Evolutionary conservation across 257 asterid genomes (phyloP).

Genomic region (Scutellaria galericulata): DNA sequence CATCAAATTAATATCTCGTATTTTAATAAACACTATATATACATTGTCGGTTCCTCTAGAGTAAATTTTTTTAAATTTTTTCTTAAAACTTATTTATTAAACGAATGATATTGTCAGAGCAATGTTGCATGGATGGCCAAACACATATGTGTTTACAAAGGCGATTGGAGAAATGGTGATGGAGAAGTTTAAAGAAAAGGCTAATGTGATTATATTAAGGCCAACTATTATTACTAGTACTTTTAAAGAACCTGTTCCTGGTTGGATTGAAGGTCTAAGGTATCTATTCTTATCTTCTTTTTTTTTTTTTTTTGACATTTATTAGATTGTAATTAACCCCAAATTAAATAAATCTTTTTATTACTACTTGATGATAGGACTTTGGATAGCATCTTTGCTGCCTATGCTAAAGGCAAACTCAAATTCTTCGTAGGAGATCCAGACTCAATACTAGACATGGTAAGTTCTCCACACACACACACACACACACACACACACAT

Average conservation of each 20-base stretch:
- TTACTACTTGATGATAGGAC: conserved; percentile 45
- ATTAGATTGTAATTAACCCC: neutral
- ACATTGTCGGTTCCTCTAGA: no score
- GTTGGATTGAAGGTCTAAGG: conserved; percentile 79
- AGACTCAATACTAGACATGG: conserved; percentile 51
- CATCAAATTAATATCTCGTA: no score
- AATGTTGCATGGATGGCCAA: conserved; percentile 72
- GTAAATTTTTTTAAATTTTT: no score
- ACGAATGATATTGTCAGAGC: conserved; percentile 46
- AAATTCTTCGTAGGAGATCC: conserved; percentile 56
- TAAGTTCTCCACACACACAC: no score
- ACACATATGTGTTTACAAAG: conserved; percentile 69
- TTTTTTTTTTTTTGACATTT: no score
- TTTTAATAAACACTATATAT: no score
- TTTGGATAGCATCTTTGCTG: conserved; percentile 53
- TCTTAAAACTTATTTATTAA: no score
- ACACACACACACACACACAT: no score
- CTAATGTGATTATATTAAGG: conserved; percentile 48
- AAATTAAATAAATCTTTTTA: neutral
- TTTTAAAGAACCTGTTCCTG: conserved; percentile 59
- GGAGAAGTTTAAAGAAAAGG: conserved; percentile 40
- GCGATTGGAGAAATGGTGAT: conserved; percentile 76
- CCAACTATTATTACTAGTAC: conserved; percentile 69
- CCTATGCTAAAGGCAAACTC: conserved; percentile 56
- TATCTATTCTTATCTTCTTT: no score